Evolutionary conservation across 306 rosid genomes (phyloP).

Genomic region (Elaeagnus macrophylla): DNA sequence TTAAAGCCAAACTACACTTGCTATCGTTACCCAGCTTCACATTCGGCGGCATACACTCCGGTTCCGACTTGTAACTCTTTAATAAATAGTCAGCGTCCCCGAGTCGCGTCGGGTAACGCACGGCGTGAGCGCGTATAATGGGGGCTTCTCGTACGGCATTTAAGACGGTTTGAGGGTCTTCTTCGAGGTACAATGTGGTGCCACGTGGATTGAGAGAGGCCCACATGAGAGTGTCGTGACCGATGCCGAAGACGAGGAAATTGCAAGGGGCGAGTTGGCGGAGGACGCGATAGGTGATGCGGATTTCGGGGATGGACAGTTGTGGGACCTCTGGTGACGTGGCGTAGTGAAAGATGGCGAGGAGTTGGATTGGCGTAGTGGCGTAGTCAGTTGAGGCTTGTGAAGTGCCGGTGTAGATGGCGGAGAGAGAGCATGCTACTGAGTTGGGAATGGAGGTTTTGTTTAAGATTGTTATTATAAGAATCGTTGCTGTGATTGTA

Average conservation of each 20-base stretch:
- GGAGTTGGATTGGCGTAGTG: slow-evolving; percentile 11
- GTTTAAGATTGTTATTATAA: too few species aligned
- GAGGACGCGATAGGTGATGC: slow-evolving; percentile 40
- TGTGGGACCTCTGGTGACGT: slow-evolving; percentile 69
- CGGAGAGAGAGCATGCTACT: too few species aligned
- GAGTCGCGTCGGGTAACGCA: slow-evolving; percentile 50
- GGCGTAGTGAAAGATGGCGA: slow-evolving; percentile 45
- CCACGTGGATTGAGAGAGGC: slow-evolving; percentile 56
- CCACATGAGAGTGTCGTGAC: slow-evolving; percentile 87
- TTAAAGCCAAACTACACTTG: slow-evolving; percentile 47
- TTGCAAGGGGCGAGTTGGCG: slow-evolving; percentile 60
- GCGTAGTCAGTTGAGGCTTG: neutral
- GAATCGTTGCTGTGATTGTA: too few species aligned
- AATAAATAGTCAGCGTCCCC: slow-evolving; percentile 50
- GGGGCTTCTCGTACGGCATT: slow-evolving; percentile 45
- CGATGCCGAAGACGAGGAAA: slow-evolving; percentile 67
- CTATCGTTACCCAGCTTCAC: slow-evolving; percentile 36
- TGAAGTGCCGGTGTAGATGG: too few species aligned
- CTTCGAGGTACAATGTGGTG: slow-evolving; percentile 56
- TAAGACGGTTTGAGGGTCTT: slow-evolving; percentile 59
- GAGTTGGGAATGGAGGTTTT: too few species aligned
- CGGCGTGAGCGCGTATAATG: slow-evolving; percentile 48
- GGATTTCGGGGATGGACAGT: slow-evolving; percentile 58
- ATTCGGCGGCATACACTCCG: slow-evolving; percentile 36
- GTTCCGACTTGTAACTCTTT: slow-evolving; percentile 43